Evolutionary conservation across 805 yeast genomes (phyloP).

Genomic region (Wickerhamomyces strasburgensis): DNA sequence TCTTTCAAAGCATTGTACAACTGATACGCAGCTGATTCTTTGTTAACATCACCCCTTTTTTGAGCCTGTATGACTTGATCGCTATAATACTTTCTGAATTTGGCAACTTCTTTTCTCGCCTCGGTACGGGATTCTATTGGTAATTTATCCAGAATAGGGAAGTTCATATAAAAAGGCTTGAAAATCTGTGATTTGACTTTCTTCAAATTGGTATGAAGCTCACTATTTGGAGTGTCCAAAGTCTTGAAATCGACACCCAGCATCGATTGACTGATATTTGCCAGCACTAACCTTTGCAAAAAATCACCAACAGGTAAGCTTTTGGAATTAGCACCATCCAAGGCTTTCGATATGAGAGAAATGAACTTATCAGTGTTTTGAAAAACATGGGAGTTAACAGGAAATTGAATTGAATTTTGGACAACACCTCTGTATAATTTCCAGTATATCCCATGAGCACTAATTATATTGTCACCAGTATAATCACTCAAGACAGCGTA

Average conservation of each 20-base stretch:
- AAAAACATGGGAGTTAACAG: constrained; percentile 34
- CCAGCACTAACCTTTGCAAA: constrained; percentile 43
- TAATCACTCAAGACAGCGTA: constrained; percentile 48
- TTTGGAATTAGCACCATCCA: constrained; percentile 5
- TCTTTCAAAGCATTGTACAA: constrained; percentile 35
- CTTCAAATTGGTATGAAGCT: constrained; percentile 36
- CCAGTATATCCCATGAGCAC: constrained; percentile 54
- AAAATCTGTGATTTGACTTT: constrained; percentile 48
- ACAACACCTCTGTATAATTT: constrained; percentile 40
- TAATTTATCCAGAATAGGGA: constrained; percentile 47
- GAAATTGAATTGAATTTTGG: constrained; percentile 46
- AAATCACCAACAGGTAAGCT: constrained; percentile 31
- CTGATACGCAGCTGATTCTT: constrained; percentile 36
- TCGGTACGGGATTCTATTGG: constrained; percentile 43
- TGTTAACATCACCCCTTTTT: constrained; percentile 22
- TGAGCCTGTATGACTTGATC: constrained; percentile 31
- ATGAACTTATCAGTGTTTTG: constrained; percentile 35
- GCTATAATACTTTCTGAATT: constrained; percentile 35
- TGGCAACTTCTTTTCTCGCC: constrained; percentile 39
- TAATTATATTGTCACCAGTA: constrained; percentile 57
- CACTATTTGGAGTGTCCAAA: constrained; percentile 26
- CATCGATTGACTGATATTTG: constrained; percentile 45
- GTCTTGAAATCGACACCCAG: constrained; percentile 45
- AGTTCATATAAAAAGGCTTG: constrained; percentile 47
- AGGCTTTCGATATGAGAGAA: constrained; percentile 20